These are phyloP conservation scores for Massarina eburnea DNA, from an alignment of 2,329 filamentous ascomycete genomes.

Conservation along the genomic window DNA sequence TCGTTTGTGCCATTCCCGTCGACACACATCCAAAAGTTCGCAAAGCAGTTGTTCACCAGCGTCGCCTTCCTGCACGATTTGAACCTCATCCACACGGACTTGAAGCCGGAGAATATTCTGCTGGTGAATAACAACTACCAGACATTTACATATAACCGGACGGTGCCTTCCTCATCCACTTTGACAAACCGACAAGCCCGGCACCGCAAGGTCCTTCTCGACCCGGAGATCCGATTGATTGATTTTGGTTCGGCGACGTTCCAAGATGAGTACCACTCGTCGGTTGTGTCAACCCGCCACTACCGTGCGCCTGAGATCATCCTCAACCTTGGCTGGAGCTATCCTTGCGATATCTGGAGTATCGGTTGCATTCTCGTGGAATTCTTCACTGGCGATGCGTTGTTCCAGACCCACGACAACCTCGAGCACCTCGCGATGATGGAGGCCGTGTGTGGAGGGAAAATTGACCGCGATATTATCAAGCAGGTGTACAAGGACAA, in stretches of 20 bases:
- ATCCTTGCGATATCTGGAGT: constrained; percentile 70
- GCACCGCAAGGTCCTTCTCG: constrained; percentile 64
- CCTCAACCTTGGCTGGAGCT: constrained; percentile 67
- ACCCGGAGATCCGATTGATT: constrained; percentile 67
- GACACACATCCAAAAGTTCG: constrained; percentile 97
- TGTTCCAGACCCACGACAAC: constrained; percentile 70
- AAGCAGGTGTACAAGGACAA: constrained; percentile 54
- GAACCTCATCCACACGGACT: constrained; percentile 89
- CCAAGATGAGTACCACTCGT: constrained; percentile 69
- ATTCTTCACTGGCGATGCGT: constrained; percentile 68
- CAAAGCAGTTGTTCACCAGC: constrained; percentile 93
- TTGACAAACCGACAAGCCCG: constrained; percentile 59
- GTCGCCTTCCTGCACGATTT: constrained; percentile 97
- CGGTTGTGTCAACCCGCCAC: constrained; percentile 67
- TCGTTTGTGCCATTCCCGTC: constrained; percentile 96
- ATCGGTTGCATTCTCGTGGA: constrained; percentile 70
- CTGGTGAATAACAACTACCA: constrained; percentile 66
- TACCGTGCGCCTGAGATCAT: constrained; percentile 70
- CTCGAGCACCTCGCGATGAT: constrained; percentile 71
- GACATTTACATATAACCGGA: constrained; percentile 69
- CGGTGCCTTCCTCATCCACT: constrained; percentile 65
- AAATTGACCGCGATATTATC: constrained; percentile 58
- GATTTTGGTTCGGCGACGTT: constrained; percentile 70
- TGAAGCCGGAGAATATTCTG: constrained; percentile 70
- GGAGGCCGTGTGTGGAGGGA: constrained; percentile 62